Evolutionary conservation across 208 protist species (phyloP).

Genomic region (Spongospora subterranea): DNA sequence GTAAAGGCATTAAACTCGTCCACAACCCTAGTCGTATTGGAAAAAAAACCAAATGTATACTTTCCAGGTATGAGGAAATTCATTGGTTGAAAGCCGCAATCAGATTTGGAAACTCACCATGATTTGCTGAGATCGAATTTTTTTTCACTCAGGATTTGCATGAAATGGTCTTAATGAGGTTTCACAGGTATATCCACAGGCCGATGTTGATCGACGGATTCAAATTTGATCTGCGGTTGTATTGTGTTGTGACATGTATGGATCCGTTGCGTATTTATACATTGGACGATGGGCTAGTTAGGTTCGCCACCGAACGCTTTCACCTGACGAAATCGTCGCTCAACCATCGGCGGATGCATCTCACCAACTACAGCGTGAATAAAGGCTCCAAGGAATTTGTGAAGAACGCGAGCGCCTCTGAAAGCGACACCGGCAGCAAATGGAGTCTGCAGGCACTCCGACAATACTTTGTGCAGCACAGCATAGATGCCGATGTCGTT

Average conservation of each 20-base stretch:
- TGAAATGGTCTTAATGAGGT: no score
- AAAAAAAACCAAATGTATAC: not conserved
- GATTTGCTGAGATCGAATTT: no score
- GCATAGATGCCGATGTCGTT: not conserved
- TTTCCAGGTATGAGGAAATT: no score
- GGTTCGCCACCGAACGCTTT: slow-evolving; percentile 65
- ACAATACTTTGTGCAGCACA: not conserved
- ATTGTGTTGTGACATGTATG: slow-evolving; percentile 66
- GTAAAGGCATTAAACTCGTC: slow-evolving; percentile 31
- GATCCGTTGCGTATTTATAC: slow-evolving; percentile 67
- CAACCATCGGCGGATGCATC: slow-evolving; percentile 60
- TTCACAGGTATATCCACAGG: slow-evolving; percentile 53
- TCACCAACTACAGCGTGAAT: slow-evolving; percentile 71
- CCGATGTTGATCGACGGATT: slow-evolving; percentile 61
- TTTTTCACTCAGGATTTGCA: no score
- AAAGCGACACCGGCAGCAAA: slow-evolving; percentile 64
- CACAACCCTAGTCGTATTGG: not conserved
- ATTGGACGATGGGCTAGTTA: slow-evolving; percentile 62
- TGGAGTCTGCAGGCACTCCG: slow-evolving; percentile 61
- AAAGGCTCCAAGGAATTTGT: slow-evolving; percentile 62
- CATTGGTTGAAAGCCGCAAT: no score
- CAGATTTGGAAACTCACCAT: no score
- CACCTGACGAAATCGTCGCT: not conserved
- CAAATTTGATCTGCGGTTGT: slow-evolving; percentile 71
- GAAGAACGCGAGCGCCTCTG: not conserved